Evolutionary conservation across 2,329 filamentous ascomycete species (phyloP), one percentile per base, ranked within the genome.

Genomic region (Alternaria arborescens): DNA sequence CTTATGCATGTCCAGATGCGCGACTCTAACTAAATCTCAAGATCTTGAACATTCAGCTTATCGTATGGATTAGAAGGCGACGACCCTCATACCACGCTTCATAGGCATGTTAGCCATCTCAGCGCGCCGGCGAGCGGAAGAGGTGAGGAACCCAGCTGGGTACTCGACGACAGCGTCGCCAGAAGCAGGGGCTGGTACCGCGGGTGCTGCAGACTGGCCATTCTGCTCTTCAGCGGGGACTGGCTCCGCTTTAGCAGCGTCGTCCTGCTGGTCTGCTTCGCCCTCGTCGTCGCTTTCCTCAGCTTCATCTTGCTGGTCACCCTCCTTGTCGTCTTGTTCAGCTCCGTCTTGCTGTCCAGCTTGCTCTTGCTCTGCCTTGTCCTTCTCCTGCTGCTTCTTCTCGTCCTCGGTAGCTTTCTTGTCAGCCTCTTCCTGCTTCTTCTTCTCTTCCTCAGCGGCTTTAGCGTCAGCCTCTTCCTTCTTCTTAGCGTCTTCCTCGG

Each of bases 121-220:
- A 4, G 38, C 44, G 16, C 46, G 51, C 20, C 57, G 38, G 12
- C 56, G 46, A n/a, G 52, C 22, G 3, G 55, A 43, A 38, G 55
- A 48, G 11, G 44, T 58, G 7, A 64, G 52, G 53, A 64, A 64
- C 14, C 61, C 61, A 22, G 51, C 61, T 12, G 61, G 61, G 24
- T 58, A 41, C 22, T 61, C 50, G 20, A 64, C 51, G 2, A 51
- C 50, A 2, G 60, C 50, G 2, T 51, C 55, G 3, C 60, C 60
- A 4, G 58, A n/a, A 7, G 40, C 36, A n/a, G 42, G 38, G 1
- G 32, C 52, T 41, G 42, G 52, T 1, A 24, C 47, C 20, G 30
- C 46, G 24, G 52, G 50, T 11, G 38, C 46, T 40, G 53, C 30
- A 10, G 34, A 18, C 12, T 53, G 22, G n/a, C 22, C 48, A 12